Base-by-base conservation (phyloP, 495 filamentous ascomycete species). In the Articulospora tetracladia region DNA sequence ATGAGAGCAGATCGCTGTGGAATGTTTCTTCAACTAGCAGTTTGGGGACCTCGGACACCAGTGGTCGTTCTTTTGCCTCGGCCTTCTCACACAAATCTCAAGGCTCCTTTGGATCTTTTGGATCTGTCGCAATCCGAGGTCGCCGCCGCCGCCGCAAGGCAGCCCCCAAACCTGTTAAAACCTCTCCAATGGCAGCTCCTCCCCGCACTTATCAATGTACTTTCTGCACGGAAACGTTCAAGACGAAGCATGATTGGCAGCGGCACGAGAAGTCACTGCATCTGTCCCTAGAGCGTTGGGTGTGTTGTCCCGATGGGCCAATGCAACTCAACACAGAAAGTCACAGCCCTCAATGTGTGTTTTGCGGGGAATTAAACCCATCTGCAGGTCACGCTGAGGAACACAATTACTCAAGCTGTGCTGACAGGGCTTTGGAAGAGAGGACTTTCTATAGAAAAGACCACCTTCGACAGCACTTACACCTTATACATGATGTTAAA, bases 371-470 rank as follows among this genome's bases (percentile, higher is more conserved):
- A 0, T 64, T 74, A 0, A 79, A 85, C 55, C 86, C 88, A 1
- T 68, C 79, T 8, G 71, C 79, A 1, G 77, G 79, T 1, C 90
- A 93, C 66, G 72, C 84, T 22, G 87, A 90, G 55, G 76, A 73
- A 7, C 90, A 94, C 71, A 89, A 90, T 64, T 86, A 89, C 70
- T 76, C 79, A 2, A 70, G 83, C 19, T 94, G 90, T 65, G 83
- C 83, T 36, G 83, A 84, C 59, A 83, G 86, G 39, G 82, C 86
- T 0, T 55, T 80, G 0, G 73, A 79, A 36, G 85, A 89, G 53
- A 81, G 90, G 0, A 89, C 89, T 0, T 95, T 93, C 67, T 90
- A 87, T 54, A 82, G 91, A 17, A 95, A 93, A 72, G 91, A 95
- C 66, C 89, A 95, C 68, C 75, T 95, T 1, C 80, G 86, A 54